Evolutionary conservation across 2,329 filamentous ascomycete species (phyloP).

Genomic region (Fusarium sublunatum): DNA sequence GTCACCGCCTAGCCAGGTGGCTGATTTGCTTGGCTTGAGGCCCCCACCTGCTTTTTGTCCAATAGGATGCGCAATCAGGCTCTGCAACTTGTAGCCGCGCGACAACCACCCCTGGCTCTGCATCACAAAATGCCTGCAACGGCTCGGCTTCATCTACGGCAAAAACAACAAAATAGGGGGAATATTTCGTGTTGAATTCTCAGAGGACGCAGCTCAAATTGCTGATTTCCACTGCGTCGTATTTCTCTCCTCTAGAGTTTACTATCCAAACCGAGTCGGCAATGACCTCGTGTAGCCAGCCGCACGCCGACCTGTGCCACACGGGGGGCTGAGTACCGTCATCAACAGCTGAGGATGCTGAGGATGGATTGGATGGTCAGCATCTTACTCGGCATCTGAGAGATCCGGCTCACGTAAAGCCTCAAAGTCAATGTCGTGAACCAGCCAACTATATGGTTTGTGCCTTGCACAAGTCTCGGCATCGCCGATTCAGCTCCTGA

Average conservation of each 20-base stretch:
- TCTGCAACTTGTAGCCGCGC: constrained; percentile 42
- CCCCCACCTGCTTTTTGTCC: constrained; percentile 32
- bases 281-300: constrained; percentile 15
- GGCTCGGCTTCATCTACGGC: constrained; percentile 19
- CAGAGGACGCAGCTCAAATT: constrained; percentile 22
- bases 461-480: neutral
- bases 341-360: neutral
- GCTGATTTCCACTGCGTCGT: constrained; percentile 24
- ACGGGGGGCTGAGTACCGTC: constrained; percentile 28
- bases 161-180: constrained; percentile 22
- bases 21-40: constrained; percentile 43
- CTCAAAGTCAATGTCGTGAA: constrained; percentile 10
- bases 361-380: constrained; percentile 29
- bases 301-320: constrained; percentile 24
- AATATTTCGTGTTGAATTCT: constrained; percentile 26
- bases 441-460: neutral
- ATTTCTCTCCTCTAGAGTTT: neutral
- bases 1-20: constrained; percentile 41
- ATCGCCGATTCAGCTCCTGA: neutral
- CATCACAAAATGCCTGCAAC: constrained; percentile 23
- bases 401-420: constrained; percentile 30
- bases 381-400: constrained; percentile 30
- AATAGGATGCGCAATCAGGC: constrained; percentile 28
- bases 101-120: constrained; percentile 38
- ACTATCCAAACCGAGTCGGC: constrained; percentile 5